Base-by-base conservation (phyloP, 768 basidiomycete genomes). In the Mycena belliarum region DNA sequence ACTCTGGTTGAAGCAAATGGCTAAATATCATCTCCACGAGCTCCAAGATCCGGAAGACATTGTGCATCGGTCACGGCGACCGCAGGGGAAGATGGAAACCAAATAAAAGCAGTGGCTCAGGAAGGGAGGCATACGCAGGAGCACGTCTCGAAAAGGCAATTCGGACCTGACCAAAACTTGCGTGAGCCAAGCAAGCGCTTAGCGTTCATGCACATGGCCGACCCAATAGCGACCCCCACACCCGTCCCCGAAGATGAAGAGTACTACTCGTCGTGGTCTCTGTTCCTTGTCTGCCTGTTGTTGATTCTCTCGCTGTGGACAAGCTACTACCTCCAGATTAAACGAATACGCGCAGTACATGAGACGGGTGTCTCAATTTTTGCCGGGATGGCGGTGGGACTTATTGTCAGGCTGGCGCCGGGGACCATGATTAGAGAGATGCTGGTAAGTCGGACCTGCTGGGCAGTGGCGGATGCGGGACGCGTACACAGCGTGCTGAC, bases 281-380 rank as follows among this genome's bases (percentile, higher is more conserved):
- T 95, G 21, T 92, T 94, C 72, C 88, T 95, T 51, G 93, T 94
- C 65, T 93, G 93, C 77, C 73, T 93, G 60, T 86, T 99, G 32
- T 88, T 99, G 59, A 90, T 98, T 52, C 79, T 97, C 61, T 97
- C 96, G 9, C 83, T 99, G 56, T 93, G 89, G 84, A 97, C 94
- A 21, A 95, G 93, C 25, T 99, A 99, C 77, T 98, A 98, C 69
- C 86, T 99, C 5, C 95, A 98, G 79, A 93, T 98, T 68, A 94
- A 95, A 71, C 83, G 90, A 48, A 99, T 99, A 75, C 86, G 95
- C 54, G 90, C 93, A 18, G 84, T 99, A 14, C 95, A 99, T 66
- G 97, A 99, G 75, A 99, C 97, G 0, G 79, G 98, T 28, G 91
- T 99, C 20, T 91, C 95, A 21, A 94, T 98, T 63, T 86, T 95